These are phyloP conservation scores for Sanguinoderma infundibulare DNA, from an alignment of 1,284 basidiomycete species.

Conservation along the genomic window DNA sequence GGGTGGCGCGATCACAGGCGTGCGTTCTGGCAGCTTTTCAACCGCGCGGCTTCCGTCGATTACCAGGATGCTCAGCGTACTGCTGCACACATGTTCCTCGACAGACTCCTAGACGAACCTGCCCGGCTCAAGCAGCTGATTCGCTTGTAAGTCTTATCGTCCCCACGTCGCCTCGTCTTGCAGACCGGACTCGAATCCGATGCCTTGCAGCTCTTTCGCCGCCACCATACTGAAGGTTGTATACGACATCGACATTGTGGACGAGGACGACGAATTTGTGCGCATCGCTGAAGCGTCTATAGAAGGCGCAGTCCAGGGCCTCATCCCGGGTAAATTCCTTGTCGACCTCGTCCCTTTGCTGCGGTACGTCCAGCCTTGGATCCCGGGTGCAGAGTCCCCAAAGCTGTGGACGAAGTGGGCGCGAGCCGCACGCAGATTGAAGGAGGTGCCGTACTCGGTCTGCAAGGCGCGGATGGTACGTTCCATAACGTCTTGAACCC, in stretches of 20 bases:
- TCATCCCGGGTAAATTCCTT: slow-evolving; percentile 4
- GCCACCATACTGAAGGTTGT: slow-evolving; percentile 10
- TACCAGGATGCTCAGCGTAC: slow-evolving; percentile 9
- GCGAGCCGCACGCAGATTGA: slow-evolving; percentile 11
- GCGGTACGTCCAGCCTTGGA: slow-evolving; percentile 29
- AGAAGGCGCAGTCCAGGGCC: not conserved
- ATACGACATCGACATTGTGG: slow-evolving; percentile 13
- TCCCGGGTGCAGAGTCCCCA: slow-evolving; percentile 30
- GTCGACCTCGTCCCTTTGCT: slow-evolving; percentile 26
- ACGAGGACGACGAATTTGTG: slow-evolving; percentile 2
- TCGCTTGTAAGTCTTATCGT: slow-evolving; percentile 20
- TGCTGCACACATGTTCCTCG: slow-evolving; percentile 3
- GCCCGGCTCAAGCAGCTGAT: slow-evolving; percentile 5
- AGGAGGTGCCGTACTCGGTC: slow-evolving; percentile 9
- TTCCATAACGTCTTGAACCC: too few relatives aligned
- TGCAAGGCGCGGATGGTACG: too few relatives aligned
- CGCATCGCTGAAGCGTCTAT: not conserved
- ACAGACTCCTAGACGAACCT: slow-evolving; percentile 4
- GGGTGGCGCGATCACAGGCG: slow-evolving; percentile 26
- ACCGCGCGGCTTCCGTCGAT: not conserved
- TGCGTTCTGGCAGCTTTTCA: slow-evolving; percentile 26
- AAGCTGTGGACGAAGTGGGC: slow-evolving; percentile 30
- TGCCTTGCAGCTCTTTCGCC: slow-evolving; percentile 8
- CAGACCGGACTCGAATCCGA: too few relatives aligned
- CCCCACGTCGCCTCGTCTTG: too few relatives aligned